Evolutionary conservation across 2,329 filamentous ascomycete species (phyloP), one percentile per base, ranked within the genome.

Genomic region (Cladosporium sp.): DNA sequence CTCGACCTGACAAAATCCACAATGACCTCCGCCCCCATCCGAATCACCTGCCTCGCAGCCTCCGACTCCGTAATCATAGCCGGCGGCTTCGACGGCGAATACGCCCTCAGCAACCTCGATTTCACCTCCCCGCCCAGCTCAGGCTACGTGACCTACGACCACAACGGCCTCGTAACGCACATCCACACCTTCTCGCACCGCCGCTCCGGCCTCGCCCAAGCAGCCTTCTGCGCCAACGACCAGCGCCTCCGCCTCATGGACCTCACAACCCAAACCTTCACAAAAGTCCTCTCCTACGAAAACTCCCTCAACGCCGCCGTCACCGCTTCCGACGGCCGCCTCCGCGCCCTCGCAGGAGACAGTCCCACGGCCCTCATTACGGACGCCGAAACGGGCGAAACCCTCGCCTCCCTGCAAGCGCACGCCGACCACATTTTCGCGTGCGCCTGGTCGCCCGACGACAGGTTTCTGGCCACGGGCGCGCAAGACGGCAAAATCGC

Each of bases 371-470:
- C 84, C 0, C 70, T 84, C 43, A 85, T 92, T 60, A 78, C 80
- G 12, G 79, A 87, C 54, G 82, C 86, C 9, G 85, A 88, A 49
- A 82, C 78, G 11, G 82, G 85, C 12, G 69, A 69, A 76, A 52
- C 72, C 72, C 49, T 74, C 78, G 55, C 84, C 57, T 68, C 71
- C 20, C 76, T 91, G 1, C 45, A 46, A 3, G 67, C 71, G 3
- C 83, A 84, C 2, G 73, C 73, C 12, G 86, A 90, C 61, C 86
- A 78, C 57, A 85, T 82, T 2, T 92, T 91, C 60, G 82, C 86
- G 1, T 89, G 85, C 60, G 86, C 85, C 57, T 92, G 87, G 87
- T 84, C 86, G 15, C 82, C 85, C 47, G 84, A 91, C 62, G 86
- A 86, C 27, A 82, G 83, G 70, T 84, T 83, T 11, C 77, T 91